These are phyloP conservation scores for Ilex paraguariensis DNA, from an alignment of 305 asterid species.

Conservation along the genomic window DNA sequence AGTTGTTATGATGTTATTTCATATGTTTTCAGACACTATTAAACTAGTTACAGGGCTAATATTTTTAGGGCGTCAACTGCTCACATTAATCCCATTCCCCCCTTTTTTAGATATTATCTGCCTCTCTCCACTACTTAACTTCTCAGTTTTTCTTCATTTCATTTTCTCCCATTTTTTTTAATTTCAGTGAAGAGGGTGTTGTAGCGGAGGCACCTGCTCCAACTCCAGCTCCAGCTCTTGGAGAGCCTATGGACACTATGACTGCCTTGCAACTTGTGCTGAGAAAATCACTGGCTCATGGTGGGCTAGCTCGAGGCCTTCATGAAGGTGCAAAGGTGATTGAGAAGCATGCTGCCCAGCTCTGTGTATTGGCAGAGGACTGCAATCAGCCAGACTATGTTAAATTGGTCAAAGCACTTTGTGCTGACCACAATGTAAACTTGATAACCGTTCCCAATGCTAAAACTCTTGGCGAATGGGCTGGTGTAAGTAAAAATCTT, in stretches of 20 bases:
- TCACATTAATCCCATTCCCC: too few relatives aligned
- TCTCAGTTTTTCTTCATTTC: not conserved
- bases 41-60: too few relatives aligned
- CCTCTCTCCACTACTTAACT: too few relatives aligned
- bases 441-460: slow-evolving; percentile 1
- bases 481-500: not conserved
- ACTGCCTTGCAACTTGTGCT: slow-evolving; percentile 1
- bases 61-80: too few relatives aligned
- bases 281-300: slow-evolving; percentile 1
- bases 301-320: not conserved
- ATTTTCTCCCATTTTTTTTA: not conserved
- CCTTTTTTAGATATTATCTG: too few relatives aligned
- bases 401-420: not conserved
- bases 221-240: not conserved
- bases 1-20: too few relatives aligned
- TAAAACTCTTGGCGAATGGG: slow-evolving; percentile 1
- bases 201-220: not conserved
- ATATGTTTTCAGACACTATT: too few relatives aligned
- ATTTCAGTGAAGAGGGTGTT: not conserved
- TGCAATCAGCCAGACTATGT: slow-evolving; percentile 1
- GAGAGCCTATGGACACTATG: not conserved
- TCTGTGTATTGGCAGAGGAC: not conserved
- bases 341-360: slow-evolving; percentile 2
- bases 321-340: slow-evolving; percentile 1
- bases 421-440: slow-evolving; percentile 2